Percentiles rank a stretch among this genome's conserved stretches.
These are phyloP conservation scores for Fusarium praegraminearum DNA, from an alignment of 2,329 filamentous ascomycete genomes.

Conservation along the genomic window DNA sequence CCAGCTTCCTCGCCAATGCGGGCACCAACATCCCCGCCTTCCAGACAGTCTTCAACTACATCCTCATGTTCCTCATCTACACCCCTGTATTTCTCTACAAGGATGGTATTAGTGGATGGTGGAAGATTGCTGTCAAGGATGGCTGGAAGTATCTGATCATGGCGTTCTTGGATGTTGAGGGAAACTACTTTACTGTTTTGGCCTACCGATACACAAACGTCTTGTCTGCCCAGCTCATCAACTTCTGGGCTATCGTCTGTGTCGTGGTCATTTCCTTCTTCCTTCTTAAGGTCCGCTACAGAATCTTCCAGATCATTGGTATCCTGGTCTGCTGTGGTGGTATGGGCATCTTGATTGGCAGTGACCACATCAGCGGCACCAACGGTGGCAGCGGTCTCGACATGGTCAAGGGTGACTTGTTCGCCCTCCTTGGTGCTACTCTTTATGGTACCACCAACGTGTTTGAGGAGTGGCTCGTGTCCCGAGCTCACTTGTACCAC, in stretches of 20 bases:
- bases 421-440: conserved; percentile 87
- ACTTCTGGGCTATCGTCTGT: conserved; percentile 97
- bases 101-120: conserved; percentile 81
- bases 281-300: conserved; percentile 89
- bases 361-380: conserved; percentile 83
- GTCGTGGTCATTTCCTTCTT: conserved; percentile 88
- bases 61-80: conserved; percentile 85
- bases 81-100: conserved; percentile 81
- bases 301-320: conserved; percentile 83
- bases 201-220: conserved; percentile 95
- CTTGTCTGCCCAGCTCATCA: conserved; percentile 92
- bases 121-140: conserved; percentile 71
- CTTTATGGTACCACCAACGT: conserved; percentile 94
- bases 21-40: conserved; percentile 91
- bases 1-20: conserved; percentile 73
- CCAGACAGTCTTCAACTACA: conserved; percentile 96
- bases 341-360: conserved; percentile 86
- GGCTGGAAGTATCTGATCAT: conserved; percentile 97
- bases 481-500: conserved; percentile 87
- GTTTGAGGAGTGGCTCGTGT: conserved; percentile 94
- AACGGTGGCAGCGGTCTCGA: conserved; percentile 77
- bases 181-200: conserved; percentile 97
- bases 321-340: conserved; percentile 93
- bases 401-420: conserved; percentile 90
- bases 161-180: conserved; percentile 92